Evolutionary conservation across 2,329 filamentous ascomycete genomes (phyloP).

Genomic region (Stromatinia cepivora): DNA sequence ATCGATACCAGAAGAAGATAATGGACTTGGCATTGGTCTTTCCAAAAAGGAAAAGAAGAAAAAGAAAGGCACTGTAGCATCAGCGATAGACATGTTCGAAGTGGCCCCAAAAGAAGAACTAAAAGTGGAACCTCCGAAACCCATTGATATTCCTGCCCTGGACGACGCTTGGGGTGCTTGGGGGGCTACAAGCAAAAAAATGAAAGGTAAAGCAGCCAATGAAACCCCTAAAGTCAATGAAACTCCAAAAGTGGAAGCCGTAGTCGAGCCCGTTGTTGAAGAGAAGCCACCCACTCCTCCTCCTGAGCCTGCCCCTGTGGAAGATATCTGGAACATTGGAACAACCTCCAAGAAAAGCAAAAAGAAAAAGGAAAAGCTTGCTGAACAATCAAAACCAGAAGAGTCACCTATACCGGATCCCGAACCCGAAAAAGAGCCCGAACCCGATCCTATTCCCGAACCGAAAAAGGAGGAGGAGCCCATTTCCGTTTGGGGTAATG

Average conservation of each 20-base stretch:
- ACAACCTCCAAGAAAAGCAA: constrained; percentile 52
- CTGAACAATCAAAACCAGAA: constrained; percentile 37
- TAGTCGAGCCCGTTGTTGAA: constrained; percentile 36
- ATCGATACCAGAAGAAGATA: constrained; percentile 38
- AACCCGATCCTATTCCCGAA: constrained; percentile 30
- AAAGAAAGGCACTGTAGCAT: constrained; percentile 39
- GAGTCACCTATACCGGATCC: constrained; percentile 26
- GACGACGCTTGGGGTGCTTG: constrained; percentile 55
- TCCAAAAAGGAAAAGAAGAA: constrained; percentile 48
- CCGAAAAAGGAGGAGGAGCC: constrained; percentile 22
- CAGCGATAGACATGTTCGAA: constrained; percentile 21
- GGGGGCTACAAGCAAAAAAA: constrained; percentile 50
- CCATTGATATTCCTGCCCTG: constrained; percentile 32
- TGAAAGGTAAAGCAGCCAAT: constrained; percentile 40
- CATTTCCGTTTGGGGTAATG: constrained; percentile 29
- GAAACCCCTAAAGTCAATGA: constrained; percentile 28
- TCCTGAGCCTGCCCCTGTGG: neutral
- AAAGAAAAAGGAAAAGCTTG: constrained; percentile 43
- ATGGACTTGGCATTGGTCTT: constrained; percentile 38
- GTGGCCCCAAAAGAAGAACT: constrained; percentile 33
- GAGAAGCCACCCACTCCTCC: constrained; percentile 27
- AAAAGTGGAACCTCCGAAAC: constrained; percentile 33
- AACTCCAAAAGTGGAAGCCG: constrained; percentile 30
- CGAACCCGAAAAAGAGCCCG: constrained; percentile 43
- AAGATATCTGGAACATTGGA: constrained; percentile 42